Conservation (phyloP, 345 rosid species). For the Populus simonii region DNA sequence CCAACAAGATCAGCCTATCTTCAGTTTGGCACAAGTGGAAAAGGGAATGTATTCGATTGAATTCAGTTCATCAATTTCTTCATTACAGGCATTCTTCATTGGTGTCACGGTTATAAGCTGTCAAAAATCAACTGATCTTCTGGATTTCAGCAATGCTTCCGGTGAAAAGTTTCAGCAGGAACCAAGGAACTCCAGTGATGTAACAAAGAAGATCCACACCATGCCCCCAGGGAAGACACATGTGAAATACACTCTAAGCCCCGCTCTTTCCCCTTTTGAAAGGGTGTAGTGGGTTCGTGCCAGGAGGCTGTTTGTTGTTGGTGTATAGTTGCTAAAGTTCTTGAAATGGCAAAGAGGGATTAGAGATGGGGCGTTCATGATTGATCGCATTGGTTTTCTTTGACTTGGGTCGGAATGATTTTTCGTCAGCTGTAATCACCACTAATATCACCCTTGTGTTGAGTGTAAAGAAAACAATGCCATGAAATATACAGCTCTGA, state of each 20-base stretch:
- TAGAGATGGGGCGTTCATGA: background rate
- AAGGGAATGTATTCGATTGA: constrained; percentile 63
- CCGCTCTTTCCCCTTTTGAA: constrained; percentile 81
- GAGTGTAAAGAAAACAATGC: constrained; percentile 12
- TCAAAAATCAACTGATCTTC: constrained; percentile 35
- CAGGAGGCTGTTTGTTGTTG: constrained; percentile 5
- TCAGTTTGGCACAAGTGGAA: constrained; percentile 50
- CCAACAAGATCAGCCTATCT: constrained; percentile 38
- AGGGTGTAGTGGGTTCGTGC: constrained; percentile 44
- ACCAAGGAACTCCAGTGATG: constrained; percentile 14
- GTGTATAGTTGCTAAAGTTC: background rate
- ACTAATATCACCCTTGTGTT: background rate
- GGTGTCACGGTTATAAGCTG: constrained; percentile 48
- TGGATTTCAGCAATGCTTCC: constrained; percentile 10
- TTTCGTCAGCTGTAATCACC: background rate
- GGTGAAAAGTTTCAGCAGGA: constrained; percentile 26
- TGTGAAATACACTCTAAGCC: constrained; percentile 53
- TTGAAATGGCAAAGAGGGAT: background rate
- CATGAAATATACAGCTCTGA: background rate
- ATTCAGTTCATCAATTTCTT: constrained; percentile 55
- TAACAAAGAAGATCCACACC: constrained; percentile 15
- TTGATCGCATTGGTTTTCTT: background rate
- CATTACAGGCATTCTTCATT: constrained; percentile 69
- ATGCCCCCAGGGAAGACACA: constrained; percentile 23
- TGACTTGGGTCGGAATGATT: background rate